Conservation (phyloP, 371 early-diverging fungal genomes). For the Mucor saturninus region DNA sequence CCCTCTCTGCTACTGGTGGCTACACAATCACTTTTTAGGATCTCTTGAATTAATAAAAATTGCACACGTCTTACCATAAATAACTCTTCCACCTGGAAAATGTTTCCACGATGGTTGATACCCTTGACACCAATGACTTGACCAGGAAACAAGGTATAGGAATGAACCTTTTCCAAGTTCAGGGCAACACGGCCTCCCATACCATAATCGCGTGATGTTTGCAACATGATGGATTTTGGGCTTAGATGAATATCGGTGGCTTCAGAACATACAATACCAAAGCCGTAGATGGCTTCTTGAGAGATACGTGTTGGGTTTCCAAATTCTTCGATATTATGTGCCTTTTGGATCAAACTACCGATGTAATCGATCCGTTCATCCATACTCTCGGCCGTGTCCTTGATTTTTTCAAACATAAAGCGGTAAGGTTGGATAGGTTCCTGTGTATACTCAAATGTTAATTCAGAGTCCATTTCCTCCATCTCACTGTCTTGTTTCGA, state of each 20-base stretch:
- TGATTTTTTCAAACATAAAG: slow-evolving; percentile 89
- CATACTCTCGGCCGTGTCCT: slow-evolving; percentile 69
- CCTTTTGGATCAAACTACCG: slow-evolving; percentile 54
- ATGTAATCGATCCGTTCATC: slow-evolving; percentile 78
- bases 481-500: slow-evolving; percentile 8
- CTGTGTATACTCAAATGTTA: slow-evolving; percentile 29
- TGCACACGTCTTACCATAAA: slow-evolving; percentile 19
- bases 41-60: too few species aligned
- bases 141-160: slow-evolving; percentile 75
- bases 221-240: slow-evolving; percentile 73
- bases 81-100: slow-evolving; percentile 31
- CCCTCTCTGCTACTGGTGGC: slow-evolving; percentile 44
- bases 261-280: slow-evolving; percentile 77
- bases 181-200: slow-evolving; percentile 73
- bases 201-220: slow-evolving; percentile 75
- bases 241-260: slow-evolving; percentile 65
- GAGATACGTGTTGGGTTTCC: slow-evolving; percentile 67
- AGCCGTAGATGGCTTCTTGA: slow-evolving; percentile 40
- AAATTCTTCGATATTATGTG: slow-evolving; percentile 53
- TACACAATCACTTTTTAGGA: background rate
- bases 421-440: slow-evolving; percentile 69
- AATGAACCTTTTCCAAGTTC: slow-evolving; percentile 55
- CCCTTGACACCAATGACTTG: slow-evolving; percentile 65
- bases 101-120: slow-evolving; percentile 33
- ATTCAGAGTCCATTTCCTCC: slow-evolving; percentile 27